phyloP scores from a whole-genome alignment of 106 monocot species.

The Alisma plantagoaquatica region DNA sequence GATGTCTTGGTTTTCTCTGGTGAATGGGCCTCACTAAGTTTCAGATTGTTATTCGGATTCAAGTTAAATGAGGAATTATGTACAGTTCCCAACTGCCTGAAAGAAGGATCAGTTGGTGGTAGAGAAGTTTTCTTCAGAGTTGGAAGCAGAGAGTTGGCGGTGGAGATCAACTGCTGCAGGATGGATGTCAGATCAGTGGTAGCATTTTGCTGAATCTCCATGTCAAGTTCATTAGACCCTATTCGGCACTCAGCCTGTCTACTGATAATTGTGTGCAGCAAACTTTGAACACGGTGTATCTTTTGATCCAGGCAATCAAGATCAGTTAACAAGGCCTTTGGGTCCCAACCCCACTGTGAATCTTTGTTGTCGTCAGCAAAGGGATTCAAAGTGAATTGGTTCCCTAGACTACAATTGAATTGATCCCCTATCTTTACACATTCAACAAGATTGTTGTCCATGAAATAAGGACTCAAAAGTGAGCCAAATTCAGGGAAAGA shows the following conservation, averaged over 20 bases:
- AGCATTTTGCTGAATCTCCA: too few relatives aligned
- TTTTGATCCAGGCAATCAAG: constrained; percentile 82
- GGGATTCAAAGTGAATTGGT: too few relatives aligned
- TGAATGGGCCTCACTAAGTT: too few relatives aligned
- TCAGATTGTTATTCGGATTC: constrained; percentile 25
- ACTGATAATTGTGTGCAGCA: too few relatives aligned
- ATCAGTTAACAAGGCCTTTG: constrained; percentile 44
- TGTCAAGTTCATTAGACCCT: too few relatives aligned
- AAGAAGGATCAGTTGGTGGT: too few relatives aligned
- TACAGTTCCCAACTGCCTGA: too few relatives aligned
- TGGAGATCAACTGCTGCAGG: constrained; percentile 67
- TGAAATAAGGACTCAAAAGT: background rate
- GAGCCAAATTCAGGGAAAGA: constrained; percentile 12
- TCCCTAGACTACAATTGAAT: constrained; percentile 6
- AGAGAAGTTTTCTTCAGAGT: too few relatives aligned
- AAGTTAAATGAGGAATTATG: constrained; percentile 13
- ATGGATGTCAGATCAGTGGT: too few relatives aligned
- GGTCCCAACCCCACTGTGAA: constrained; percentile 51
- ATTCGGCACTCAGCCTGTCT: constrained; percentile 26
- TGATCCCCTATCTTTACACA: constrained; percentile 8
- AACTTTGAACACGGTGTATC: constrained; percentile 67
- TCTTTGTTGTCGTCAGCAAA: too few relatives aligned
- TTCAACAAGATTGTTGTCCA: background rate
- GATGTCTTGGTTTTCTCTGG: too few relatives aligned
- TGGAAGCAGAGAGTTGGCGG: constrained; percentile 66